Conservation (phyloP, 2,329 filamentous ascomycete species). For the Penicillium sp. region DNA sequence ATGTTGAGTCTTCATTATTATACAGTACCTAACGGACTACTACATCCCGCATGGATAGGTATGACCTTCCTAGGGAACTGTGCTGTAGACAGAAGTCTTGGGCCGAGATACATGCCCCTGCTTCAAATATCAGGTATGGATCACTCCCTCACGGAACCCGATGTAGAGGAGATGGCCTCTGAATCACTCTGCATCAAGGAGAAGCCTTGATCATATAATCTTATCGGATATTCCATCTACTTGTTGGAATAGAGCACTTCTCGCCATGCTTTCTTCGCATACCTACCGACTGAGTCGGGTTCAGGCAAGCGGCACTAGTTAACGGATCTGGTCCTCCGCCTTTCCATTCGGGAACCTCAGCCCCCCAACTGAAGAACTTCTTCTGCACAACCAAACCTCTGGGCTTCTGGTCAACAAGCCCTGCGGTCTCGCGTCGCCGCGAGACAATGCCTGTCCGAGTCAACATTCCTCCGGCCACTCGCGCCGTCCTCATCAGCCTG, state of each 20-base stretch:
- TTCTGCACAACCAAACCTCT: slow-evolving; percentile 9
- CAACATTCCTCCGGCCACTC: slow-evolving; percentile 90
- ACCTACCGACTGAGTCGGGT: background rate
- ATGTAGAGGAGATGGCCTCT: no score
- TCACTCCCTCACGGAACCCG: no score
- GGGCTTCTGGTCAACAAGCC: slow-evolving; percentile 6
- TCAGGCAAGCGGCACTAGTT: background rate
- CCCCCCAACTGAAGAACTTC: background rate
- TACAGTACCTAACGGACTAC: no score
- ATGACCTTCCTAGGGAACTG: no score
- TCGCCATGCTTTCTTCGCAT: background rate
- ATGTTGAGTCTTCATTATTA: no score
- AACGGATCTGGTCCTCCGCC: slow-evolving; percentile 5
- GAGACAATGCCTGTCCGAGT: slow-evolving; percentile 72
- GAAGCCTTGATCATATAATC: no score
- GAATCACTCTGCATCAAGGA: no score
- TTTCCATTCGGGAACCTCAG: slow-evolving; percentile 4
- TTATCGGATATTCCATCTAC: no score
- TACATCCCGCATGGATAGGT: no score
- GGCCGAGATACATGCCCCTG: no score
- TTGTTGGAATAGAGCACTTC: background rate
- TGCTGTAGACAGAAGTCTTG: no score
- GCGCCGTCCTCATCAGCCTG: slow-evolving; percentile 74
- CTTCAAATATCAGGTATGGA: no score
- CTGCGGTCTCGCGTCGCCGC: slow-evolving; percentile 30